Evolutionary conservation across 1,139 yeast genomes (phyloP), one percentile per base, ranked within the genome.

Genomic region (Petasospora rhodanensis): DNA sequence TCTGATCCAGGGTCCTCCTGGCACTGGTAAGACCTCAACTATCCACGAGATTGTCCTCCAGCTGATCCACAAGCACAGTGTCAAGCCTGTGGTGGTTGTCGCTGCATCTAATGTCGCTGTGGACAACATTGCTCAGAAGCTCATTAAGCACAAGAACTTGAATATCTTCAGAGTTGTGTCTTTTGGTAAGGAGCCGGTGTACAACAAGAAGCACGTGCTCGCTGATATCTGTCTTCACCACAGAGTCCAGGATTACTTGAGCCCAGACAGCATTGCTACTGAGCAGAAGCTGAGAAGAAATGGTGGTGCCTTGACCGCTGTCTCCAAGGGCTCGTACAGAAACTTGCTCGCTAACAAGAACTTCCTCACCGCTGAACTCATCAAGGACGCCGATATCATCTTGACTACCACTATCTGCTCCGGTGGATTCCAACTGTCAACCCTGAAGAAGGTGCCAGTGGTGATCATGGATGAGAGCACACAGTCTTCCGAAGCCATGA

Each of bases 91-190:
- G 25, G 61, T 79, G 38, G 85, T 80, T 34, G 85, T 79, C 33
- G 87, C 89, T 0, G 83, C 85, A 1, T 79, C 86, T 1, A 79
- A 79, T 49, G 76, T 79, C 51, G 87, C 89, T 2, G 78, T 79
- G 47, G 89, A 79, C 52, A 79, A 79, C 46, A 79, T 79, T 54
- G 87, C 86, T 1, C 86, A 79, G 48, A 79, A 79, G 49, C 61
- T 79, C 39, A 64, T 67, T 24, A 72, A 73, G 42, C 70, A 68
- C 6, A 66, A 66, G 31, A 70, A 70, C 24, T 45, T 57, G 22
- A 56, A 51, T 12, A 69, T 79, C 11, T 20, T 79, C 32, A 65
- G 89, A 60, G 76, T 79, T 38, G 35, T 76, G 1, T 73, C 86
- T 0, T 62, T 59, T 30, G 73, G 74, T 31, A 80, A 79, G 49